phyloP scores from a whole-genome alignment of 805 yeast species.

The Metschnikowia picachoensis region DNA sequence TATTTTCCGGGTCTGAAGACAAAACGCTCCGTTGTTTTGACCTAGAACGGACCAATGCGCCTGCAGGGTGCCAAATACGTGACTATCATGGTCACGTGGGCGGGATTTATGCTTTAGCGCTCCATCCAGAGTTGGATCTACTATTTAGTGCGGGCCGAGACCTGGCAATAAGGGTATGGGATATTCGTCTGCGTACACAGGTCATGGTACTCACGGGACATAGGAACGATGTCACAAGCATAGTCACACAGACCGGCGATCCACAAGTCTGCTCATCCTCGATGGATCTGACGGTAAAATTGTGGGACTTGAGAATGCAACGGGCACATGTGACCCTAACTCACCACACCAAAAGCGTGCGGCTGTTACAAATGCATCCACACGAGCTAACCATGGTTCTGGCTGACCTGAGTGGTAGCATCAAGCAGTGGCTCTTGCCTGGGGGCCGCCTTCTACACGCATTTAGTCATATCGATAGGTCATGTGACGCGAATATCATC shows the following conservation, averaged over 20 bases:
- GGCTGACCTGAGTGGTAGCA: constrained; percentile 68
- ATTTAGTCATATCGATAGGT: constrained; percentile 42
- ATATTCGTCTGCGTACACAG: constrained; percentile 72
- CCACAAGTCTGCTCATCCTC: constrained; percentile 86
- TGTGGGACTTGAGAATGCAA: constrained; percentile 91
- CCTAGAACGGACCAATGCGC: constrained; percentile 72
- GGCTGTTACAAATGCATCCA: constrained; percentile 70
- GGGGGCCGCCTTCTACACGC: constrained; percentile 62
- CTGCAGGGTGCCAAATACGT: constrained; percentile 51
- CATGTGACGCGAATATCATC: constrained; percentile 44
- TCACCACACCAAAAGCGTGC: constrained; percentile 77
- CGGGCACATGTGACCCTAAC: constrained; percentile 68
- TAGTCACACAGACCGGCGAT: constrained; percentile 63
- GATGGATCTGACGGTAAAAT: constrained; percentile 75
- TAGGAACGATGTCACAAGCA: constrained; percentile 65
- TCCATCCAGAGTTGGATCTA: constrained; percentile 85
- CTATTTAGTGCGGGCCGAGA: constrained; percentile 89
- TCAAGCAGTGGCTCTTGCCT: constrained; percentile 82
- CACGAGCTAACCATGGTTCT: constrained; percentile 70
- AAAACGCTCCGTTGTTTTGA: constrained; percentile 95
- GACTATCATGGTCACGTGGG: constrained; percentile 94
- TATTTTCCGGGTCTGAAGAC: constrained; percentile 92
- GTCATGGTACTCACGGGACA: constrained; percentile 83
- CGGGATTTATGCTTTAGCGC: constrained; percentile 76
- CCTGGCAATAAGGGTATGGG: constrained; percentile 87